phyloP scores from a whole-genome alignment of 352 stramenopile species.

The Globisporangium polare region DNA sequence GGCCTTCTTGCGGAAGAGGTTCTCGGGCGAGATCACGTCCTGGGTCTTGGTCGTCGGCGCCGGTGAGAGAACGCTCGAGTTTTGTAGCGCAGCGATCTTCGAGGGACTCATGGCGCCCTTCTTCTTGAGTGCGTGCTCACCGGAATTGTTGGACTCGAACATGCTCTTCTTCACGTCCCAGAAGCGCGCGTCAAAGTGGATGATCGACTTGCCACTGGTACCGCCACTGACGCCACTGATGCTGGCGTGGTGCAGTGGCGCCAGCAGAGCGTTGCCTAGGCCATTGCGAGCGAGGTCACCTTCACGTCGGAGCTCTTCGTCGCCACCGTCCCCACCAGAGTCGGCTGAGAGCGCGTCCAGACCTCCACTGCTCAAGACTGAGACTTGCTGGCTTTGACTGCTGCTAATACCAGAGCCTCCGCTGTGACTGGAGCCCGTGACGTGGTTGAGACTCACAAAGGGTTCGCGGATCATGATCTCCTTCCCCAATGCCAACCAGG shows the following conservation, averaged over 20 bases:
- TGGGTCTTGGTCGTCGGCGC: conserved; percentile 32
- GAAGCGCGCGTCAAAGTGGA: conserved; percentile 57
- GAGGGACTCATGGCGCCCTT: conserved; percentile 38
- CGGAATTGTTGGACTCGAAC: conserved; percentile 24
- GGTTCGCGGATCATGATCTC: conserved; percentile 60
- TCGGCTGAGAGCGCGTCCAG: background rate
- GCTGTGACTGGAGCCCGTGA: background rate
- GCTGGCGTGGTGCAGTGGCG: conserved; percentile 1
- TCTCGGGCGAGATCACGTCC: conserved; percentile 60
- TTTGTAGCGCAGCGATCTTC: conserved; percentile 44
- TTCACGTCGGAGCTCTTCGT: conserved; percentile 22
- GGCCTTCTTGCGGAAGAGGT: conserved; percentile 62
- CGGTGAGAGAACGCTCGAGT: conserved; percentile 31
- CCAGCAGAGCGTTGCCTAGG: conserved; percentile 2
- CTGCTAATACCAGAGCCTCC: background rate
- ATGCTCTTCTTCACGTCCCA: conserved; percentile 72
- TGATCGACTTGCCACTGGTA: conserved; percentile 12
- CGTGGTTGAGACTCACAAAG: conserved; percentile 31
- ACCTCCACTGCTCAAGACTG: background rate
- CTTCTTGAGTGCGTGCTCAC: conserved; percentile 30
- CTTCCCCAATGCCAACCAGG: conserved; percentile 85
- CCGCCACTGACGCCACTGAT: background rate
- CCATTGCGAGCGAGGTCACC: background rate
- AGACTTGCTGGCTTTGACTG: background rate
- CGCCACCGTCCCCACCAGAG: conserved; percentile 10